phyloP scores from a whole-genome alignment of 495 filamentous ascomycete species.

The Aspergillus incahuasiensis region DNA sequence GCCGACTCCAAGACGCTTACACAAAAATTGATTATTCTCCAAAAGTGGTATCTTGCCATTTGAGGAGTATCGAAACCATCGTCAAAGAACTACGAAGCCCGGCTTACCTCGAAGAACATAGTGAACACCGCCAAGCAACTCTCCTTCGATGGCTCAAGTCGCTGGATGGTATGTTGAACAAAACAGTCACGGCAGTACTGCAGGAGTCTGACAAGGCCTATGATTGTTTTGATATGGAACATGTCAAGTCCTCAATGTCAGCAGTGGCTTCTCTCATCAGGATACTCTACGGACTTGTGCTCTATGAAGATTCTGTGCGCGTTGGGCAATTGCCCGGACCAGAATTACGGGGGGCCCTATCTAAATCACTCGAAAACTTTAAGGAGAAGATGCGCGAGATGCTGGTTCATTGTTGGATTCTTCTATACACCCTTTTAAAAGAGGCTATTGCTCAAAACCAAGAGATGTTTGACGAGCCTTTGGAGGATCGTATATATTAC shows the following conservation, averaged over 20 bases:
- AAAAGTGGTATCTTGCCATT: conserved; percentile 79
- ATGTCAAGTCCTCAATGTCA: conserved; percentile 63
- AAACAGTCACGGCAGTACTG: conserved; percentile 58
- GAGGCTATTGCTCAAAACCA: conserved; percentile 66
- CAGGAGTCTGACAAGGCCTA: conserved; percentile 63
- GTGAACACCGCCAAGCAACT: conserved; percentile 58
- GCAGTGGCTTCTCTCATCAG: conserved; percentile 62
- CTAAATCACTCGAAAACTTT: conserved; percentile 49
- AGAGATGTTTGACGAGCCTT: conserved; percentile 54
- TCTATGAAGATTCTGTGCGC: conserved; percentile 77
- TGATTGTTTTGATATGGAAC: conserved; percentile 76
- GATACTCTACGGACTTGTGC: conserved; percentile 69
- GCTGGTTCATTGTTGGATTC: conserved; percentile 81
- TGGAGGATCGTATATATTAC: conserved; percentile 68
- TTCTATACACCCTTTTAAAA: conserved; percentile 70
- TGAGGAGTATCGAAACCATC: conserved; percentile 79
- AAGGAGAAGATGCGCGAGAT: conserved; percentile 77
- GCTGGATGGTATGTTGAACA: conserved; percentile 68
- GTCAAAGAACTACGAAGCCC: conserved; percentile 64
- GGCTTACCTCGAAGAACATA: conserved; percentile 54
- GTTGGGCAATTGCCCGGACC: conserved; percentile 57
- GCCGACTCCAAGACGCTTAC: conserved; percentile 81
- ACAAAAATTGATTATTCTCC: conserved; percentile 73
- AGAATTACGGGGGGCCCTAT: conserved; percentile 38
- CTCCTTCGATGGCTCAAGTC: conserved; percentile 72